phyloP scores from a whole-genome alignment of 495 filamentous ascomycete species.

The Aspergillus incahuasiensis region DNA sequence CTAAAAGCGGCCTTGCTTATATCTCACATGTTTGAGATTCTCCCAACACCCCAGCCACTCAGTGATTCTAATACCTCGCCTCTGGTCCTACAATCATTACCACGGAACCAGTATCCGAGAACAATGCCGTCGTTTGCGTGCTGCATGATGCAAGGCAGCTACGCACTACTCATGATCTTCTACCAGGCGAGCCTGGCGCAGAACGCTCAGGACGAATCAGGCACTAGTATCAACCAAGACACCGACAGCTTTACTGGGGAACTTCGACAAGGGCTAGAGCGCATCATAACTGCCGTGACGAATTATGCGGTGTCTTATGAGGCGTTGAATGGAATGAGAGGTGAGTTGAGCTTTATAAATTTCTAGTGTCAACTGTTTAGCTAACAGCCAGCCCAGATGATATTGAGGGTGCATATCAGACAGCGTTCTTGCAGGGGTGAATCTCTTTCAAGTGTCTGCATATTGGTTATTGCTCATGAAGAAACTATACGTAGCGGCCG shows the following conservation, averaged over 20 bases:
- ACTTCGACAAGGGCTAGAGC: slow-evolving; percentile 49
- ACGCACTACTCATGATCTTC: slow-evolving; percentile 55
- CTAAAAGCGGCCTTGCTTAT: slow-evolving; percentile 48
- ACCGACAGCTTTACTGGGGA: slow-evolving; percentile 45
- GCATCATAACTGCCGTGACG: slow-evolving; percentile 45
- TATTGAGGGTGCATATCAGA: slow-evolving; percentile 44
- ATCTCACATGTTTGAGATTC: slow-evolving; percentile 45
- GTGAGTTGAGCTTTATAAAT: slow-evolving; percentile 27
- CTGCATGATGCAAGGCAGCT: slow-evolving; percentile 60
- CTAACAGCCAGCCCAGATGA: slow-evolving; percentile 31
- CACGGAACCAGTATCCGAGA: slow-evolving; percentile 38
- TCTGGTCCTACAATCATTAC: slow-evolving; percentile 20
- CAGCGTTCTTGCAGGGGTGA: slow-evolving; percentile 32
- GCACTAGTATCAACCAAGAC: slow-evolving; percentile 9
- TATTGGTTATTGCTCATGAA: background rate
- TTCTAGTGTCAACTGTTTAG: background rate
- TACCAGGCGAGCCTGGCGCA: slow-evolving; percentile 48
- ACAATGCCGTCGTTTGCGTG: slow-evolving; percentile 60
- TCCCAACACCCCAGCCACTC: slow-evolving; percentile 47
- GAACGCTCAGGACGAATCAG: slow-evolving; percentile 37
- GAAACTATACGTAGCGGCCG: background rate
- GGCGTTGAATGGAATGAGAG: slow-evolving; percentile 59
- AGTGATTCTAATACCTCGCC: slow-evolving; percentile 14
- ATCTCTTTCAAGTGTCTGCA: background rate
- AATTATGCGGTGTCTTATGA: slow-evolving; percentile 58